Evolutionary conservation across 2,329 filamentous ascomycete species (phyloP).

Genomic region (Arachnomyces sp.): DNA sequence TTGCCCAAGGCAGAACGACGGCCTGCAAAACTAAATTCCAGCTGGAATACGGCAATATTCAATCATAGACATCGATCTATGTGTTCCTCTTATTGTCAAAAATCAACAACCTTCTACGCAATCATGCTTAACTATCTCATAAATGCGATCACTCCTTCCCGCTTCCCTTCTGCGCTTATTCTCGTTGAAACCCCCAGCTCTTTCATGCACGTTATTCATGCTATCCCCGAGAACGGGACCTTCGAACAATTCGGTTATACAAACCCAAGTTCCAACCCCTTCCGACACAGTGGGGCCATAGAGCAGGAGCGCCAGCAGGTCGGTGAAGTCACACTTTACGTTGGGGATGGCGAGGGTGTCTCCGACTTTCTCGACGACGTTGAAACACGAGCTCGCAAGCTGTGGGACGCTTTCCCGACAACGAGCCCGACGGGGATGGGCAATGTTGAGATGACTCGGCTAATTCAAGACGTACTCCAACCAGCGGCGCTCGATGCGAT

Average conservation of each 20-base stretch:
- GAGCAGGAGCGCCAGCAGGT: constrained; percentile 10
- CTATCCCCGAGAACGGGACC: constrained; percentile 8
- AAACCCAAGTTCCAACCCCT: constrained; percentile 2
- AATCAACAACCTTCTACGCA: no score
- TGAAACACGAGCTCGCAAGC: constrained; percentile 6
- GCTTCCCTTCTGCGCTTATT: constrained; percentile 8
- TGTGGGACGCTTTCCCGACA: constrained; percentile 8
- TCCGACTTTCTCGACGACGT: constrained; percentile 7
- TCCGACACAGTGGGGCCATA: constrained; percentile 5
- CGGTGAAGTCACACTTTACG: constrained; percentile 8
- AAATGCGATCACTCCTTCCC: constrained; percentile 3
- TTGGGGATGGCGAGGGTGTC: constrained; percentile 4
- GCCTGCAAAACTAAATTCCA: no score
- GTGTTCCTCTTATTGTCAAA: no score
- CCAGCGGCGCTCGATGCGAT: constrained; percentile 9
- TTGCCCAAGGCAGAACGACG: no score
- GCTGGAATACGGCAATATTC: no score
- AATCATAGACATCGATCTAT: no score
- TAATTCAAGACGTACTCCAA: constrained; percentile 7
- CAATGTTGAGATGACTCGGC: constrained; percentile 2
- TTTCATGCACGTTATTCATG: constrained; percentile 6
- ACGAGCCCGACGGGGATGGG: no score
- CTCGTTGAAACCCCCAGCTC: constrained; percentile 2
- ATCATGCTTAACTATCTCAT: constrained; percentile 8
- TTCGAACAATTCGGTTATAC: constrained; percentile 9